These are phyloP conservation scores for Aphanomyces stellatus DNA, from an alignment of 352 stramenopile genomes.

Conservation along the genomic window DNA sequence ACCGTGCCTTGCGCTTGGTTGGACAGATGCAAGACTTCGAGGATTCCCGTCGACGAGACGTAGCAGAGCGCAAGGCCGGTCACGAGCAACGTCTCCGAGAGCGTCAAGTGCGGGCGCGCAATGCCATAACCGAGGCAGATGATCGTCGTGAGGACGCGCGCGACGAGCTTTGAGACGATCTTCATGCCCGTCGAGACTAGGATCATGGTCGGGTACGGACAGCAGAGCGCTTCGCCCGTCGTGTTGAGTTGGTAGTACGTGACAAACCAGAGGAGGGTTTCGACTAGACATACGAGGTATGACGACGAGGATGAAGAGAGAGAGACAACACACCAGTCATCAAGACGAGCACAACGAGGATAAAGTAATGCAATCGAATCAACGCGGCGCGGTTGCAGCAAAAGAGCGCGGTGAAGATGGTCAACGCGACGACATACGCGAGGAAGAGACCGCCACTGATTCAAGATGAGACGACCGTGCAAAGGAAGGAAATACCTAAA, in stretches of 20 bases:
- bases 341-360: slow-evolving; percentile 68
- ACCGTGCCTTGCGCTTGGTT: slow-evolving; percentile 66
- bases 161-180: slow-evolving; percentile 63
- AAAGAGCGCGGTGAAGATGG: slow-evolving; percentile 63
- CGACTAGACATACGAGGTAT: slow-evolving; percentile 41
- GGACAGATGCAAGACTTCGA: slow-evolving; percentile 71
- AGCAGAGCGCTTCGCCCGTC: slow-evolving; percentile 61
- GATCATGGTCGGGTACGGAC: slow-evolving; percentile 58
- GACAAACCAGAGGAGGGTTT: slow-evolving; percentile 65
- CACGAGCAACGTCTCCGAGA: slow-evolving; percentile 64
- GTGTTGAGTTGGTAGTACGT: slow-evolving; percentile 70
- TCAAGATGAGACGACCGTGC: slow-evolving; percentile 2
- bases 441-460: slow-evolving; percentile 55
- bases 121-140: slow-evolving; percentile 78
- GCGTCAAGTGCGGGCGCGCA: slow-evolving; percentile 59
- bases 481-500: slow-evolving; percentile 59
- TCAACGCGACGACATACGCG: slow-evolving; percentile 57
- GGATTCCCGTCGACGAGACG: slow-evolving; percentile 59
- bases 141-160: slow-evolving; percentile 62
- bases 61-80: slow-evolving; percentile 71
- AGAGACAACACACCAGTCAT: slow-evolving; percentile 39
- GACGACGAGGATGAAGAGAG: not conserved
- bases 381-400: slow-evolving; percentile 55
- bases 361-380: slow-evolving; percentile 77
- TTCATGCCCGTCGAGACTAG: slow-evolving; percentile 66